phyloP scores from a whole-genome alignment of 345 rosid genomes.

The Cardamine occulta region DNA sequence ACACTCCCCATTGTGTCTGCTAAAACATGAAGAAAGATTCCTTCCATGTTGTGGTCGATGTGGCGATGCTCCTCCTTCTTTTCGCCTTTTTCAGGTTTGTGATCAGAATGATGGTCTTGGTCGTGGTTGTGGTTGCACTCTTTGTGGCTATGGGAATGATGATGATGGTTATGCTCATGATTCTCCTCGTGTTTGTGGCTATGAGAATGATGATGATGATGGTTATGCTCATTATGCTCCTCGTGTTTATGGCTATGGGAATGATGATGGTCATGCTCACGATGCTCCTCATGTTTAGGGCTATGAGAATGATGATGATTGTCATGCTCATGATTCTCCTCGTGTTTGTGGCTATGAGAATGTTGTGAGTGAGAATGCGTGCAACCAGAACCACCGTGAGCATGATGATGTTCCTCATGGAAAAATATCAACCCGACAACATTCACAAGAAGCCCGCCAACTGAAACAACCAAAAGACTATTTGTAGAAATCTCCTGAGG shows the following conservation, averaged over 20 bases:
- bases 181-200: conserved; percentile 45
- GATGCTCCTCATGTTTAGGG: conserved; percentile 45
- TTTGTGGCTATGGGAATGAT: conserved; percentile 15
- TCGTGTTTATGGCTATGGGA: conserved; percentile 31
- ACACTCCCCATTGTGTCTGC: conserved; percentile 99
- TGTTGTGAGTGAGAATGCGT: conserved; percentile 65
- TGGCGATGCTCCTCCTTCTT: conserved; percentile 58
- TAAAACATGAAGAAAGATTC: conserved; percentile 89
- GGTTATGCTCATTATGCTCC: conserved; percentile 36
- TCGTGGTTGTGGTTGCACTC: conserved; percentile 26
- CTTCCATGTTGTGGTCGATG: conserved; percentile 99
- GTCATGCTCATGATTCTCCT: conserved; percentile 44
- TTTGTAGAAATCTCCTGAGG: conserved; percentile 92
- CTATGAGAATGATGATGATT: conserved; percentile 38
- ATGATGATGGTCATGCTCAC: conserved; percentile 26
- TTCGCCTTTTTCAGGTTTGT: neutral
- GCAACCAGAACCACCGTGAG: conserved; percentile 88
- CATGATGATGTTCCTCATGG: conserved; percentile 99
- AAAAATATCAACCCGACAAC: conserved; percentile 86
- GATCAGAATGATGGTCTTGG: conserved; percentile 34
- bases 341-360: conserved; percentile 48
- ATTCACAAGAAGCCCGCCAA: conserved; percentile 93
- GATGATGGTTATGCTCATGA: conserved; percentile 44
- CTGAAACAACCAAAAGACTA: conserved; percentile 80
- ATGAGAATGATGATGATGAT: conserved; percentile 37